Base-by-base conservation (phyloP, 2,329 filamentous ascomycete species). In the Orbilia blumenaviensis region DNA sequence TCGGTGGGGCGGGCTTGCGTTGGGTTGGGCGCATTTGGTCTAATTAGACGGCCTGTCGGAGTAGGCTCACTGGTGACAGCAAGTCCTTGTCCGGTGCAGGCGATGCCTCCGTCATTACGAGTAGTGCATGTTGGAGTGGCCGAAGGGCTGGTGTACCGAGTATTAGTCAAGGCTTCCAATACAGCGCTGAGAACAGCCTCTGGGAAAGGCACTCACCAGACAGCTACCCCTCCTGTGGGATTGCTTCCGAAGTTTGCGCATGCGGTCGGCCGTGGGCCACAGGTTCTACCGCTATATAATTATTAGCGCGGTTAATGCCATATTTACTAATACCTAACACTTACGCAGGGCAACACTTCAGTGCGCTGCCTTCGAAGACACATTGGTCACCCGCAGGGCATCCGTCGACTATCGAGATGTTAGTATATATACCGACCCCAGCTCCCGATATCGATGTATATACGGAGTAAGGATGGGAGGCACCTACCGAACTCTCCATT, bases 331-430 rank as follows among this genome's bases (percentile, higher is more conserved):
- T 21, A 48, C 6, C 16, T 7, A 6, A 16, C 8, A 67, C 64
- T 61, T 23, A 76, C 72, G 21, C 23, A 18, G 72, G 64, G 36
- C 72, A 76, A 42, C 72, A 76, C 36, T 62, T 66, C 2, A 76
- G 48, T 7, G 23, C 48, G 0, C 14, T 48, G 5, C 9, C 10
- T 14, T 63, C 64, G 36, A 69, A 76, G 0, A 46, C 48, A 32
- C 72, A 76, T 21, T 52, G 16, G 42, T 76, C 72, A 7, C 64
- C 64, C 29, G 64, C 48, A 2, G 72, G 64, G 25, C 72, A 76
- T 16, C 72, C 72, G 36, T 76, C 72, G n/a, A 76, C 71, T 75
- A 58, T 3, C 34, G 12, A 2, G 3, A 25, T 7, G 38, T 63
- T 36, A 68, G 54, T 4, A 9, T 29, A 7, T 9, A 16, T n/a